Evolutionary conservation across 2,329 filamentous ascomycete species (phyloP), one percentile per base, ranked within the genome.

Genomic region (Penicillium sp.): DNA sequence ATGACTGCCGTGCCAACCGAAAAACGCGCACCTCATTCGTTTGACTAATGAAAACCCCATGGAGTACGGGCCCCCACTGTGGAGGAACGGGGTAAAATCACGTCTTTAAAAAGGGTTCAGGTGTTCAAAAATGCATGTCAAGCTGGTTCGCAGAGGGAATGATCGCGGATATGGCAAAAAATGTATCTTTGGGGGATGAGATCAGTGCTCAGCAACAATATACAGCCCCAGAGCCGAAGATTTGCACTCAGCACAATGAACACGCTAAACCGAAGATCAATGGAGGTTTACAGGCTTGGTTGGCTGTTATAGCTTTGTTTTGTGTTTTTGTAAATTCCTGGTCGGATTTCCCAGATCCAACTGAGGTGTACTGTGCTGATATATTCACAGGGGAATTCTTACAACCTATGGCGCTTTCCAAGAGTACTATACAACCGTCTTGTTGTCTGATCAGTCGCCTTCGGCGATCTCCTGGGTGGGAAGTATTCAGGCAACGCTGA

Each of bases 381-480:
- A 4, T 3, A 29, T 29, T 35, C 2, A 4, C 13, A 71, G 68
- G 69, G 79, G 79, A 1, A 66, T 80, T 3, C 65, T 80, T 26
- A 77, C 78, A 31, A 75, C 73, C 1, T 82, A 79, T 62, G 80
- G 80, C 9, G 74, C 77, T 13, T 82, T 79, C 55, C 79, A 82
- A 58, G 73, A 74, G 21, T 82, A 78, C 59, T 83, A 82, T 67
- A 71, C 75, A 47, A 71, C 67, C 5, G 64, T 59, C 3, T 66
- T 77, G 1, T 69, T 80, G 3, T 60, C 67, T 33, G 56, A 63
- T 35, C 57, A 70, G 54, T 65, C 72, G 1, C 70, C 76, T 10
- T 80, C 77, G n/a, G 48, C 70, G 3, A 79, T 82, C 55, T 79
- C 79, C 19, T 81, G 78, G 75, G 77, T 82, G 24, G 79, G 79